These are phyloP conservation scores for Cynara cardunculus DNA, from an alignment of 129 eudicot species.

Conservation along the genomic window DNA sequence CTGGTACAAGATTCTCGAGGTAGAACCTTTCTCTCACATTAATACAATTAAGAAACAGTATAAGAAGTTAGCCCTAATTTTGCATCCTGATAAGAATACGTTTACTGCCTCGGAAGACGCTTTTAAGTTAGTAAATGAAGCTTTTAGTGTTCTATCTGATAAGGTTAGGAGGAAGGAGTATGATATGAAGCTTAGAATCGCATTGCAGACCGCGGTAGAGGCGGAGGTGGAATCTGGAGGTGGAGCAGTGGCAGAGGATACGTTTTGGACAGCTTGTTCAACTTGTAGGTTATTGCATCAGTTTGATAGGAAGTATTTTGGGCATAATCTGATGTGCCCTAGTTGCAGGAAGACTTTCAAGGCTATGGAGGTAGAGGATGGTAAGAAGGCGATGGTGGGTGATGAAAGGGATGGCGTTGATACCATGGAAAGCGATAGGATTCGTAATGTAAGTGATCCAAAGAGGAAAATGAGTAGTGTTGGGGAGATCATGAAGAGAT, in stretches of 20 bases:
- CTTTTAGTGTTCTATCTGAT: slow-evolving; percentile 55
- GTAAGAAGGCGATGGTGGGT: background rate
- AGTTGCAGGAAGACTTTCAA: slow-evolving; percentile 55
- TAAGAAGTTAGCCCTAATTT: slow-evolving; percentile 56
- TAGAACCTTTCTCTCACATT: slow-evolving; percentile 58
- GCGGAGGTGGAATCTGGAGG: slow-evolving; percentile 17
- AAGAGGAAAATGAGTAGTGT: slow-evolving; percentile 43
- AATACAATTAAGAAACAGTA: slow-evolving; percentile 61
- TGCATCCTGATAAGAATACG: slow-evolving; percentile 72
- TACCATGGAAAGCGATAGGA: slow-evolving; percentile 24
- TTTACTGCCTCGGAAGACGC: slow-evolving; percentile 57
- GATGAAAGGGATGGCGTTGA: background rate
- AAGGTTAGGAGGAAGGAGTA: slow-evolving; percentile 61
- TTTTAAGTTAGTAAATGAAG: slow-evolving; percentile 66
- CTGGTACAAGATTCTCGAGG: slow-evolving; percentile 55
- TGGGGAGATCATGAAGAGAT: slow-evolving; percentile 47
- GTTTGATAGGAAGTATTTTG: slow-evolving; percentile 78
- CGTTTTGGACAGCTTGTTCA: slow-evolving; percentile 72
- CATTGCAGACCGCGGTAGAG: slow-evolving; percentile 36
- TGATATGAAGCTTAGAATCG: slow-evolving; percentile 57
- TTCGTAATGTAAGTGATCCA: slow-evolving; percentile 15
- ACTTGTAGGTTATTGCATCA: slow-evolving; percentile 53
- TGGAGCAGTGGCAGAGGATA: slow-evolving; percentile 18
- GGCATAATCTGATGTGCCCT: slow-evolving; percentile 65
- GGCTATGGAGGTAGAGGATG: slow-evolving; percentile 51